Percentiles rank a stretch among this genome's conserved stretches.
Conservation (phyloP, 192 early-diverging fungal species). For the Coemansia sp. region DNA sequence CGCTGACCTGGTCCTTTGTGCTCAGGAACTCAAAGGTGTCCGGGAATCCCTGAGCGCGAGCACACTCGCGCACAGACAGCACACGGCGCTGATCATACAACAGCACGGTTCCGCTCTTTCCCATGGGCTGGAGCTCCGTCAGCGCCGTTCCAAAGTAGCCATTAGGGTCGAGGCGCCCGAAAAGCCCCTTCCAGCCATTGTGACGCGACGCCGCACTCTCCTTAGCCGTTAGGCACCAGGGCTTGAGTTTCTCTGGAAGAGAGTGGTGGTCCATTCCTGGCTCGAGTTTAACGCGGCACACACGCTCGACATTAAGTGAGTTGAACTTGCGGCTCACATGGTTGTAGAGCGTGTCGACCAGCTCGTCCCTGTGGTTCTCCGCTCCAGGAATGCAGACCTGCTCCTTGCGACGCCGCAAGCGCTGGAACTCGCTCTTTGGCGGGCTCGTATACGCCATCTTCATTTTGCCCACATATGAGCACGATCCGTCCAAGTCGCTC, state of each 20-base stretch:
- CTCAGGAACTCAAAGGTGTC: conserved; percentile 64
- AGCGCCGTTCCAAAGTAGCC: conserved; percentile 63
- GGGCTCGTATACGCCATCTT: conserved; percentile 40
- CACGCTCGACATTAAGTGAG: conserved; percentile 58
- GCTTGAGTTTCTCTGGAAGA: conserved; percentile 59
- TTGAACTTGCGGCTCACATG: conserved; percentile 61
- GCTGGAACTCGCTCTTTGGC: conserved; percentile 61
- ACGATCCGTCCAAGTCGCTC: conserved; percentile 11
- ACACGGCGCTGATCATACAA: conserved; percentile 68
- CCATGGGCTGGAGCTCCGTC: conserved; percentile 66
- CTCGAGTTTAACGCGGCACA: conserved; percentile 55
- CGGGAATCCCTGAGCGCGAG: conserved; percentile 74
- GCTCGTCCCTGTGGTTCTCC: conserved; percentile 21
- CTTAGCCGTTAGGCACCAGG: conserved; percentile 61
- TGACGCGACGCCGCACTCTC: conserved; percentile 61
- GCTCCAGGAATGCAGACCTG: conserved; percentile 31
- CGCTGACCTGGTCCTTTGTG: conserved; percentile 22
- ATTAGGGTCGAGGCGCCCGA: conserved; percentile 65
- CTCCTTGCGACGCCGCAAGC: conserved; percentile 49
- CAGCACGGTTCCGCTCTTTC: conserved; percentile 67
- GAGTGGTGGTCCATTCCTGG: conserved; percentile 61
- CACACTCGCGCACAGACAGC: conserved; percentile 65
- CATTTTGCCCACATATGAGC: conserved; percentile 57
- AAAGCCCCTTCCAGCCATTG: conserved; percentile 69
- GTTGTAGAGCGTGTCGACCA: conserved; percentile 51